phyloP scores from a whole-genome alignment of 2,329 filamentous ascomycete species.

The Alternaria viburni region DNA sequence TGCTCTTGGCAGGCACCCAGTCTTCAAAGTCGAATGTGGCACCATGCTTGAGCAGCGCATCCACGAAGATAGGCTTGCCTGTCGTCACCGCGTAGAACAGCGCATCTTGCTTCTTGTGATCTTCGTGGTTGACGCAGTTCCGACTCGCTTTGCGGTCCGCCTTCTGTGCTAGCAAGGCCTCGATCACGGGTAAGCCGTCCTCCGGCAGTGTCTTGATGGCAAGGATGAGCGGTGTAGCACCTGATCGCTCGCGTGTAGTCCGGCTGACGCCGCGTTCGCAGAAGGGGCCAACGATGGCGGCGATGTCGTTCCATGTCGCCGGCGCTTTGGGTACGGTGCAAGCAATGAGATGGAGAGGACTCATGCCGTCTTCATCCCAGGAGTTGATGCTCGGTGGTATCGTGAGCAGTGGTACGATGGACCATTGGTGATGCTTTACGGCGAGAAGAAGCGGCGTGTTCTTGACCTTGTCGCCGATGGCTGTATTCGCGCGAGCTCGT shows the following conservation, averaged over 20 bases:
- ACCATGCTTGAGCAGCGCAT: slow-evolving; percentile 34
- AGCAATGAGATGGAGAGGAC: slow-evolving; percentile 41
- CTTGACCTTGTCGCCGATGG: slow-evolving; percentile 28
- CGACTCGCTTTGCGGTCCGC: slow-evolving; percentile 22
- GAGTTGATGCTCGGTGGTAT: slow-evolving; percentile 38
- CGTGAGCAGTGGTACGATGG: slow-evolving; percentile 33
- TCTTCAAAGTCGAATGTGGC: slow-evolving; percentile 34
- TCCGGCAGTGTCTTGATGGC: slow-evolving; percentile 38
- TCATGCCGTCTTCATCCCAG: slow-evolving; percentile 40
- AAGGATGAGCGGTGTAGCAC: slow-evolving; percentile 44
- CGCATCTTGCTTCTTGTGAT: slow-evolving; percentile 35
- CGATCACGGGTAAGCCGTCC: slow-evolving; percentile 36
- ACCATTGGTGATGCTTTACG: slow-evolving; percentile 36
- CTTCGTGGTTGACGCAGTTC: slow-evolving; percentile 42
- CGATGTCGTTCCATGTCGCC: slow-evolving; percentile 37
- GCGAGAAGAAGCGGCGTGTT: slow-evolving; percentile 41
- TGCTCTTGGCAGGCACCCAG: slow-evolving; percentile 25
- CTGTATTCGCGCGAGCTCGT: slow-evolving; percentile 29
- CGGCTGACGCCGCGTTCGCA: slow-evolving; percentile 41
- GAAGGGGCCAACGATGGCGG: slow-evolving; percentile 28
- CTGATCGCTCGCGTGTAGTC: slow-evolving; percentile 41
- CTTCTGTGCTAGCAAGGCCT: slow-evolving; percentile 30
- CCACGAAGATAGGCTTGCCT: slow-evolving; percentile 34
- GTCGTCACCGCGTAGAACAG: slow-evolving; percentile 37
- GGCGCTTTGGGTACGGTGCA: slow-evolving; percentile 28